These are phyloP conservation scores for Scutellaria minor DNA, from an alignment of 257 asterid genomes.

Conservation along the genomic window DNA sequence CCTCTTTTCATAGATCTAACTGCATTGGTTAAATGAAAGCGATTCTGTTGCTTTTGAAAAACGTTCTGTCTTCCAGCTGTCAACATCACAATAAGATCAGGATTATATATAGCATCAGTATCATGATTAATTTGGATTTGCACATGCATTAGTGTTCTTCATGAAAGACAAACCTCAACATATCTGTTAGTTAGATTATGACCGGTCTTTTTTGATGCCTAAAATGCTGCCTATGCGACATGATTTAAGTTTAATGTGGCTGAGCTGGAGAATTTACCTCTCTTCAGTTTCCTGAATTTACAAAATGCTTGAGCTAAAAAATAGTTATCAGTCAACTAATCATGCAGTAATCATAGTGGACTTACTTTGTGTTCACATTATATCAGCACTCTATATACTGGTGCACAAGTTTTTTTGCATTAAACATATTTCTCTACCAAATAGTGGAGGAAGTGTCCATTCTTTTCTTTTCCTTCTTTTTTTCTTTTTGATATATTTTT, in stretches of 20 bases:
- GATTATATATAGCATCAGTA: background rate
- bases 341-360: background rate
- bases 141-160: background rate
- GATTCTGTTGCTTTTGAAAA: background rate
- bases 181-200: background rate
- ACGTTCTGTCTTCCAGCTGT: background rate
- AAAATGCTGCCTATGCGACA: background rate
- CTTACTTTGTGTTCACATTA: background rate
- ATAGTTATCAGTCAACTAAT: too few species aligned
- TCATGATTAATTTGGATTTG: too few species aligned
- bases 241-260: background rate
- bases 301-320: background rate
- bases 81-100: background rate
- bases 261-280: background rate
- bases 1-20: background rate
- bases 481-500: background rate
- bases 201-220: background rate
- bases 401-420: background rate
- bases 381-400: background rate
- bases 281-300: background rate
- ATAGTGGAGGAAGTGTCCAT: background rate
- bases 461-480: background rate
- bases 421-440: background rate
- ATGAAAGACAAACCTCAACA: background rate
- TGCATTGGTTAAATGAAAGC: background rate